These are phyloP conservation scores for Peribolospora baueri DNA, from an alignment of 768 basidiomycete species.

Conservation along the genomic window DNA sequence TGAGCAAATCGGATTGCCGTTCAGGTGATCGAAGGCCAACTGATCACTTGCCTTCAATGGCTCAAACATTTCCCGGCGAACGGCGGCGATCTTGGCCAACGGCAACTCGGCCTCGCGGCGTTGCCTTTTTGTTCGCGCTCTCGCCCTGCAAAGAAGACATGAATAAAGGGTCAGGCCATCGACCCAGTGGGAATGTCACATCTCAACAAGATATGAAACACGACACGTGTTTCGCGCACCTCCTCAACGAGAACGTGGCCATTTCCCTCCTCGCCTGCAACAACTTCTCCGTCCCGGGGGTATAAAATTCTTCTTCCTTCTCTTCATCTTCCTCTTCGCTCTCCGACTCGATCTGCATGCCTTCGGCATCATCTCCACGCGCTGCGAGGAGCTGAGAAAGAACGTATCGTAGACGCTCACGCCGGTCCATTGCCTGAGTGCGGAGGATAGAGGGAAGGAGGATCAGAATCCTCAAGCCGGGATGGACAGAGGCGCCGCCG, in stretches of 20 bases:
- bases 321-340: constrained; percentile 20
- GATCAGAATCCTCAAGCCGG: too few relatives aligned
- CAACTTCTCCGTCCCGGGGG: constrained; percentile 66
- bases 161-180: constrained; percentile 37
- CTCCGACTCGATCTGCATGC: constrained; percentile 36
- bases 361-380: constrained; percentile 40
- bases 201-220: constrained; percentile 26
- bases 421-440: constrained; percentile 65
- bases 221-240: constrained; percentile 38
- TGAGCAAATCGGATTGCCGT: too few relatives aligned
- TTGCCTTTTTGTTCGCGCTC: constrained; percentile 79
- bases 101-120: constrained; percentile 67
- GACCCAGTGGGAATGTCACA: constrained; percentile 33
- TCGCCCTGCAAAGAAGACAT: constrained; percentile 48
- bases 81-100: constrained; percentile 66
- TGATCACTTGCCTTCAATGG: constrained; percentile 51
- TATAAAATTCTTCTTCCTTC: constrained; percentile 86
- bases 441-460: too few relatives aligned
- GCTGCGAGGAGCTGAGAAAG: constrained; percentile 80
- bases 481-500: too few relatives aligned
- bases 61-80: constrained; percentile 67
- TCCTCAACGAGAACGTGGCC: constrained; percentile 82
- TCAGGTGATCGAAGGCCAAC: too few relatives aligned
- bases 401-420: constrained; percentile 85
- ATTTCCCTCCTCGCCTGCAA: constrained; percentile 60